Evolutionary conservation across 2,329 filamentous ascomycete species (phyloP), one percentile per base, ranked within the genome.

Genomic region (Xylaria sp.): DNA sequence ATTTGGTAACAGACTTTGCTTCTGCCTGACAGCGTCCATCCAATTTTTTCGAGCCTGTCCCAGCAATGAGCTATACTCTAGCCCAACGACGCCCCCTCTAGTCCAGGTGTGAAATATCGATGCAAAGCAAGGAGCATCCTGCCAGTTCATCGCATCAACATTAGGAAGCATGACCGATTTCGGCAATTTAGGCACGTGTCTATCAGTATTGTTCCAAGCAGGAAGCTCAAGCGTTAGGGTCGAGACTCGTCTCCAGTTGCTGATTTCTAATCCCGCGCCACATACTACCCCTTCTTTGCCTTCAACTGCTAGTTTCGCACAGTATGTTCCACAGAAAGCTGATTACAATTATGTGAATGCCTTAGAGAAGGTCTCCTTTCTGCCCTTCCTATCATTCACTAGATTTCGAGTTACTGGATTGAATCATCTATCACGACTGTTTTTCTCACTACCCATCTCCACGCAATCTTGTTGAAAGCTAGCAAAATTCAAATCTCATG

Each of bases 21-120:
- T 63, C 52, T 37, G 37, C 34, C 51, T 59, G 48, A 55, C 59
- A 69, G 69, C 52, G 63, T 56, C 25, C 69, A 66, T 70, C 73
- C 59, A 31, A 71, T 52, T 59, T 54, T 59, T 63, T 58, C 66
- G n/a, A 61, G 20, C 15, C 34, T 61, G 54, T 41, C 55, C 25
- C 37, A n/a, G 15, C 37, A 39, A 37, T 44, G 44, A 61, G 66
- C n/a, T 61, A 58, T 54, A 50, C n/a, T 59, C 39, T 44, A 62
- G 63, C 51, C 39, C 25, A 51, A 62, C 23, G 23, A 25, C 54
- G n/a, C 37, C 13, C 48, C 54, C 48, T 15, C 37, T 65, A 69
- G 28, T 31, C 60, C 37, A 44, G 25, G 28, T 46, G 25, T 44
- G 41, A 50, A 28, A 61, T 44, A 31, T 55, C 20, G 63, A 59